Evolutionary conservation across 106 monocot species (phyloP).

Genomic region (Amphibolis antarctica): DNA sequence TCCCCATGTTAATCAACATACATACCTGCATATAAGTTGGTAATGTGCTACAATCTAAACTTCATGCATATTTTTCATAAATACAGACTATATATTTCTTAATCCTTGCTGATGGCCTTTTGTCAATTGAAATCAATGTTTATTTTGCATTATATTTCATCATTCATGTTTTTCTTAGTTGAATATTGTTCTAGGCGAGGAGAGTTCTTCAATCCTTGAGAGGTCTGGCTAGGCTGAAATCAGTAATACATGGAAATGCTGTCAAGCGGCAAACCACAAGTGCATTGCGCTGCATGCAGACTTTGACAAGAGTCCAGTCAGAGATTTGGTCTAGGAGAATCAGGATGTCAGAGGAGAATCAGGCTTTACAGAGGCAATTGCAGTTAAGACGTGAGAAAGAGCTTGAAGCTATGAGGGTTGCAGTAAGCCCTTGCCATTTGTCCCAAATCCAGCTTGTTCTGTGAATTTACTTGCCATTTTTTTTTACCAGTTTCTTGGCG

Average conservation of each 20-base stretch:
- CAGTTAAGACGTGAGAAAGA: conserved; percentile 76
- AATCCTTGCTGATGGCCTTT: too few species aligned
- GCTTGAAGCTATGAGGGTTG: conserved; percentile 47
- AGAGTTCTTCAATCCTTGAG: conserved; percentile 62
- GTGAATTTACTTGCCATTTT: too few species aligned
- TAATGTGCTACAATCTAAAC: too few species aligned
- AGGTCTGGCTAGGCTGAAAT: conserved; percentile 72
- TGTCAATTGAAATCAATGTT: background rate
- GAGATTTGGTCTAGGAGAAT: conserved; percentile 75
- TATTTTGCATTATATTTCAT: background rate
- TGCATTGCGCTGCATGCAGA: conserved; percentile 83
- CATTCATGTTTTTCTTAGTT: background rate
- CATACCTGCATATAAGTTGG: too few species aligned
- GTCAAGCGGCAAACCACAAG: conserved; percentile 76
- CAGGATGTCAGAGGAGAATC: conserved; percentile 82
- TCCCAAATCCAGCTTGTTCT: too few species aligned
- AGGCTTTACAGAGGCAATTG: conserved; percentile 80
- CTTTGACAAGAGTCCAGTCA: conserved; percentile 70
- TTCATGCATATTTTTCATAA: too few species aligned
- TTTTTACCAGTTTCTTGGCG: background rate
- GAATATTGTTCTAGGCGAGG: conserved; percentile 40
- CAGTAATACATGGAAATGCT: conserved; percentile 52
- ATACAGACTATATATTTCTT: too few species aligned
- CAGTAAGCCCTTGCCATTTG: conserved; percentile 15
- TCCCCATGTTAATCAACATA: too few species aligned